Conservation (phyloP, 129 eudicot genomes). For the Chrysanthemum seticuspe region DNA sequence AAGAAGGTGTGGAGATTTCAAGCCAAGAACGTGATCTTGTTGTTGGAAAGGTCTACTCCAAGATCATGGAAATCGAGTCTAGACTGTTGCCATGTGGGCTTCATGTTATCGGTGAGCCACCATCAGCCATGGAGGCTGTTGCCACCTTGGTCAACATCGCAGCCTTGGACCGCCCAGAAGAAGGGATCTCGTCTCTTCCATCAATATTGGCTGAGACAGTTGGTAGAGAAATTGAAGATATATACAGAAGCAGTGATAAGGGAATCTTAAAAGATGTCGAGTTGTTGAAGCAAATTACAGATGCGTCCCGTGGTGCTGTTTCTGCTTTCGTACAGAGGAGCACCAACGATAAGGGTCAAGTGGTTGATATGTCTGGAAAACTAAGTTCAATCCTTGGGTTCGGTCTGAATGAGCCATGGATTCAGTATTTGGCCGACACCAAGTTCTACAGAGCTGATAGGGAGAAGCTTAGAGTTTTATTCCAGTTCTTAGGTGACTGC, state of each 20-base stretch:
- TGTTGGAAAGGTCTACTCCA: constrained; percentile 94
- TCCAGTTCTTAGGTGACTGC: constrained; percentile 74
- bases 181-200: constrained; percentile 77
- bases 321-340: constrained; percentile 74
- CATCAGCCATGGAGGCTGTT: constrained; percentile 95
- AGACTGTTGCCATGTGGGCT: constrained; percentile 96
- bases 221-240: constrained; percentile 89
- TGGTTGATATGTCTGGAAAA: constrained; percentile 65
- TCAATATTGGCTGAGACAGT: constrained; percentile 81
- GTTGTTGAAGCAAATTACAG: constrained; percentile 77
- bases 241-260: constrained; percentile 88
- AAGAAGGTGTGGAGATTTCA: constrained; percentile 74
- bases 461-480: constrained; percentile 72
- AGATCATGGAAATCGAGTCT: constrained; percentile 98
- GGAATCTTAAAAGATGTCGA: constrained; percentile 87
- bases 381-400: constrained; percentile 77
- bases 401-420: constrained; percentile 89
- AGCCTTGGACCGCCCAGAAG: constrained; percentile 91
- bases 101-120: constrained; percentile 96
- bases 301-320: constrained; percentile 84
- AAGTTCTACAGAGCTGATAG: constrained; percentile 89
- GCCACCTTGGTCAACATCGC: constrained; percentile 96
- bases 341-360: constrained; percentile 89
- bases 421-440: constrained; percentile 78
- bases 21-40: constrained; percentile 78